A percentile compares a stretch with the other conserved stretches of the same genome.
These are phyloP conservation scores for Quercus dentata DNA, from an alignment of 306 rosid genomes.

Conservation along the genomic window DNA sequence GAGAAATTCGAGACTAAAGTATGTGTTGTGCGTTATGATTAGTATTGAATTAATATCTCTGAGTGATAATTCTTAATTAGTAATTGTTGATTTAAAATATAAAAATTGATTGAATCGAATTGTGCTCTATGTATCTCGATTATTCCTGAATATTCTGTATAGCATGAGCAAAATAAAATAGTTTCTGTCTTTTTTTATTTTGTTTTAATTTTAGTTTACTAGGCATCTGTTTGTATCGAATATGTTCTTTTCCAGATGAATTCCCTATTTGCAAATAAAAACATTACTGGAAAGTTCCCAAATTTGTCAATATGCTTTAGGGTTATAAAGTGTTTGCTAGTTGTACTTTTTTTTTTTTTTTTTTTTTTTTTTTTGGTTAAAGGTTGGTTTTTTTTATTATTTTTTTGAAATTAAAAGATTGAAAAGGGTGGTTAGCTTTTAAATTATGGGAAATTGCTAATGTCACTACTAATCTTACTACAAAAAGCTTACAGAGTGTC, in stretches of 20 bases:
- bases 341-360: background rate
- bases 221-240: background rate
- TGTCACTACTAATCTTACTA: too few species aligned
- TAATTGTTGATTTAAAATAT: background rate
- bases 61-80: too few species aligned
- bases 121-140: slow-evolving; percentile 1
- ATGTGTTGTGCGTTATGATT: background rate
- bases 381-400: too few species aligned
- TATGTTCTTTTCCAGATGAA: background rate
- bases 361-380: too few species aligned
- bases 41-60: background rate
- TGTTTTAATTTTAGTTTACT: background rate
- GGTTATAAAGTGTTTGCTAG: background rate
- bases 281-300: background rate
- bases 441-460: too few species aligned
- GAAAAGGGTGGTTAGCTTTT: background rate
- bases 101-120: slow-evolving; percentile 4
- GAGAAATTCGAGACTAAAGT: background rate
- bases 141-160: slow-evolving; percentile 3
- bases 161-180: background rate
- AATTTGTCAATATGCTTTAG: background rate
- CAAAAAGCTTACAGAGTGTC: too few species aligned
- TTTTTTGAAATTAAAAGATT: too few species aligned
- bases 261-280: background rate
- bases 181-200: slow-evolving; percentile 12